Evolutionary conservation across 306 rosid species (phyloP).

Genomic region (Dalbergia cochinchinensis): DNA sequence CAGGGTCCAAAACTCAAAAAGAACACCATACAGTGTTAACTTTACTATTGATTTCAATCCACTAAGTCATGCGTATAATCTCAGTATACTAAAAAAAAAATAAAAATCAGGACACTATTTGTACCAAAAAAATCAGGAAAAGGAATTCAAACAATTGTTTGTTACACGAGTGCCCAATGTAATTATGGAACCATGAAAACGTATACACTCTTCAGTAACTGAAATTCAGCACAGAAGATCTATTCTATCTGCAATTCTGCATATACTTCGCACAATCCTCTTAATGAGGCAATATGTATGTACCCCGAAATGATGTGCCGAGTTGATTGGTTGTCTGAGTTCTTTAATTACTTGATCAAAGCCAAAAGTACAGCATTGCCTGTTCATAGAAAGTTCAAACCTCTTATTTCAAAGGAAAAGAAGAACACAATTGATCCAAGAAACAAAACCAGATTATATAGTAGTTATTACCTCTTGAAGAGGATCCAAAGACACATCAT

Average conservation of each 20-base stretch:
- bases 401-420: constrained; percentile 24
- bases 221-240: constrained; percentile 42
- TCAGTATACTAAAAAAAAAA: neutral
- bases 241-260: constrained; percentile 28
- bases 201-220: constrained; percentile 43
- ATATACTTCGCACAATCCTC: constrained; percentile 43
- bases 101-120: too few relatives aligned
- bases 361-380: constrained; percentile 97
- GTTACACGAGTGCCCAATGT: constrained; percentile 38
- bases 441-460: constrained; percentile 10
- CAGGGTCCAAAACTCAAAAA: neutral
- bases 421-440: constrained; percentile 7
- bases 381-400: constrained; percentile 58
- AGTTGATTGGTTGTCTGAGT: constrained; percentile 40
- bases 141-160: constrained; percentile 15
- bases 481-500: constrained; percentile 47
- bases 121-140: constrained; percentile 7
- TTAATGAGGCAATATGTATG: constrained; percentile 32
- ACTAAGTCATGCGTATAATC: constrained; percentile 37
- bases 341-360: constrained; percentile 55
- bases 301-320: constrained; percentile 39
- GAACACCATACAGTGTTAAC: constrained; percentile 1
- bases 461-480: constrained; percentile 65
- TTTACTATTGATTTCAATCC: constrained; percentile 15
- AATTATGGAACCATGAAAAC: constrained; percentile 44